These are phyloP conservation scores for Hansfordia pulvinata DNA, from an alignment of 2,329 filamentous ascomycete species.

Conservation along the genomic window DNA sequence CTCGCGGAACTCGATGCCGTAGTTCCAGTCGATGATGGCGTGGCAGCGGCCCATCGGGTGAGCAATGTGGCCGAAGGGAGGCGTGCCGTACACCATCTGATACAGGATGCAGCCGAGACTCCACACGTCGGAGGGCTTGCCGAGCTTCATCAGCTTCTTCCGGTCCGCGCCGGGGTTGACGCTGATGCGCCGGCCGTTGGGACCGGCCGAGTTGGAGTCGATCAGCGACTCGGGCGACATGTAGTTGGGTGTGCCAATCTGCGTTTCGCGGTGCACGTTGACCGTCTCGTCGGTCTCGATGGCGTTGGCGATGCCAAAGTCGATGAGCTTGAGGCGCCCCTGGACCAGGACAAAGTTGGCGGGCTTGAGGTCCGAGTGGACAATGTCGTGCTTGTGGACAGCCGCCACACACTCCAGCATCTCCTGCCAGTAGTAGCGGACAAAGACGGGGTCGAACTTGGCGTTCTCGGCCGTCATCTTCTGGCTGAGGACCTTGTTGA, in stretches of 20 bases:
- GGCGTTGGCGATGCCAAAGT: conserved; percentile 96
- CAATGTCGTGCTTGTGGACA: conserved; percentile 81
- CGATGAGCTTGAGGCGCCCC: conserved; percentile 86
- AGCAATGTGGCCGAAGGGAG: conserved; percentile 83
- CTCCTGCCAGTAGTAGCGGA: conserved; percentile 98
- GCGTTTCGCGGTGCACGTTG: conserved; percentile 91
- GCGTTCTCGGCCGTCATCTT: conserved; percentile 59
- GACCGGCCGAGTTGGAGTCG: conserved; percentile 53
- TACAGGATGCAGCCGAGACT: conserved; percentile 92
- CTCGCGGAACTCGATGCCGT: conserved; percentile 59
- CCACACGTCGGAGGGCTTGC: conserved; percentile 94
- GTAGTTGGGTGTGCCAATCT: conserved; percentile 94
- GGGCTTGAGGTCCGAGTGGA: conserved; percentile 93
- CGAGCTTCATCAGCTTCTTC: conserved; percentile 82
- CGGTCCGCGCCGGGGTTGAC: conserved; percentile 23
- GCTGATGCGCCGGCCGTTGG: conserved; percentile 22
- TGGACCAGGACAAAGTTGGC: conserved; percentile 92
- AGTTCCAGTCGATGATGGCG: conserved; percentile 69
- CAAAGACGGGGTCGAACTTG: conserved; percentile 76
- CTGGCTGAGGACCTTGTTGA: conserved; percentile 71
- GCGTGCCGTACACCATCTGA: conserved; percentile 96
- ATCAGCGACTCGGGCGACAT: conserved; percentile 94
- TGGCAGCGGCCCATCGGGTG: conserved; percentile 80
- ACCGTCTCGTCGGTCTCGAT: conserved; percentile 93
- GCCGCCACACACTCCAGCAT: conserved; percentile 93